Evolutionary conservation across 805 yeast genomes (phyloP), one percentile per base, ranked within the genome.

Genomic region (Candida michaelii): DNA sequence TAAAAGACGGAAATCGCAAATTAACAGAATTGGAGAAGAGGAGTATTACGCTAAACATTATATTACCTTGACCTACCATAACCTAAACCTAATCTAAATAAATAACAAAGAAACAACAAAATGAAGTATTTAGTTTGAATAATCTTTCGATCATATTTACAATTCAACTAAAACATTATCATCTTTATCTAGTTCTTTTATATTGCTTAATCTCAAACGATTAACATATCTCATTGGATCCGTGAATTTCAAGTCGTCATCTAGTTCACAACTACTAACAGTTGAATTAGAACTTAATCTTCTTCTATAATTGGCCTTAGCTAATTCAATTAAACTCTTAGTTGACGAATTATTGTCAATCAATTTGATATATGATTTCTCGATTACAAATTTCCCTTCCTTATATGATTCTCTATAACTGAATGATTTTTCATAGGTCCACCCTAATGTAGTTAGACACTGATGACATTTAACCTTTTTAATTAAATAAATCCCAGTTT

Each of bases 361-460:
- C 39, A 60, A 55, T 40, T 58, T 56, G 13, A 70, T 58, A 51
- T 45, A 70, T 33, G 58, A 56, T 29, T 59, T 55, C 52, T 70
- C 76, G 50, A 70, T 67, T 36, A 70, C 76, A 49, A 55, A 70
- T 52, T 70, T 70, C 33, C 74, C 73, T 52, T 70, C 76, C 45
- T 70, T 70, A 48, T 70, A 70, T 15, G 56, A 50, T 47, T 70
- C 73, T 30, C 59, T 50, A 42, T 58, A 59, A 38, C 56, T 54
- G 46, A 49, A 69, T 10, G 72, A 54, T 44, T 69, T 70, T 47
- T 60, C 60, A 48, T 70, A 70, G 42, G 52, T 60, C 76, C 76
- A 70, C 11, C 76, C 76, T 32, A 70, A 49, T 14, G 45, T 48
- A 9, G 50, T 53, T 36, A 47, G 40, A 46, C 76, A 70, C 48